Evolutionary conservation across 805 yeast species (phyloP), one percentile per base, ranked within the genome.

Genomic region (Saccharomycopsis sp.): DNA sequence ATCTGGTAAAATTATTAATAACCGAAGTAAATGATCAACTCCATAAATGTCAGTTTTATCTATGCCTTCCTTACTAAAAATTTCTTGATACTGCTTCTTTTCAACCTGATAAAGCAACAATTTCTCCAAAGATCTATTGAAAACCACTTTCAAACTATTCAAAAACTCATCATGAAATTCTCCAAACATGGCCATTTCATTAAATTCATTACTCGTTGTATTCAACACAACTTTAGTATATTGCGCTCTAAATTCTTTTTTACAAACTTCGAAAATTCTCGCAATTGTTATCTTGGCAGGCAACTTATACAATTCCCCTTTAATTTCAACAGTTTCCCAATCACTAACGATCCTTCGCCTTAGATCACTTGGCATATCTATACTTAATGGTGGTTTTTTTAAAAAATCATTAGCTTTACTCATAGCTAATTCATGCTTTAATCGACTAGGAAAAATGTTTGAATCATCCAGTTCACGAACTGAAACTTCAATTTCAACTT

Each of bases 241-340:
- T 4, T 23, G 14, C 6, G 16, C 24, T 13, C 42, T 27, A 11
- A 24, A 14, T 11, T 11, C 19, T 5, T 9, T 9, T n/a, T 13
- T 16, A 34, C 42, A 24, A 11, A 70, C 69, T 6, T 60, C 54
- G 5, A 90, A 58, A 2, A 87, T 72, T 2, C 64, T 65, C 1
- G 67, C 64, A 1, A 85, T 82, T 0, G 76, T 70, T 2, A 67
- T 66, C 32, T 61, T 61, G 13, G 75, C 67, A 1, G 96, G 96
- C 33, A 89, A 59, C 20, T 71, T 62, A 2, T 85, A 73, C 34
- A 87, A 61, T 58, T 78, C 77, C 40, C 81, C 79, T 52, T 86
- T 83, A 53, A 83, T 83, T 1, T 97, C 87, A 26, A 90, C 72
- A 53, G 70, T 70, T 61, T 89, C 96, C 97, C 97, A 90, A 65